phyloP scores from a whole-genome alignment of 306 rosid genomes.

The Delonix regia region DNA sequence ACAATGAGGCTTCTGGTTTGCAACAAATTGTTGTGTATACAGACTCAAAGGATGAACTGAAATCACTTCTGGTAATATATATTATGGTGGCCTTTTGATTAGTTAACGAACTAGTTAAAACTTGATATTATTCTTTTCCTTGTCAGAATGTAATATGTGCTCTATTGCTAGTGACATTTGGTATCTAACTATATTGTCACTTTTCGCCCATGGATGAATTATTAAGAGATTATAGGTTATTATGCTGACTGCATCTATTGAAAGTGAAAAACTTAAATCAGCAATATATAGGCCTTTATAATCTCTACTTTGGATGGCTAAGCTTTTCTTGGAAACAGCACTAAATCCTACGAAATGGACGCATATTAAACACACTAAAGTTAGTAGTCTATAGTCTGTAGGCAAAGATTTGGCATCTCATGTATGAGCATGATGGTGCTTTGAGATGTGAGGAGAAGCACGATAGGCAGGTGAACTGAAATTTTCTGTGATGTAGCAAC shows the following conservation, averaged over 20 bases:
- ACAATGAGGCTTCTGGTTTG: slow-evolving; percentile 53
- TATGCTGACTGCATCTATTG: slow-evolving; percentile 1
- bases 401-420: slow-evolving; percentile 31
- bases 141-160: slow-evolving; percentile 25
- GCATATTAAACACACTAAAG: slow-evolving; percentile 1
- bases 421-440: background rate
- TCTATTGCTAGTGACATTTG: slow-evolving; percentile 7
- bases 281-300: background rate
- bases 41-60: slow-evolving; percentile 70
- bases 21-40: slow-evolving; percentile 67
- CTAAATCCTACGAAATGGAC: slow-evolving; percentile 1
- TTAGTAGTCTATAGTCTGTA: background rate
- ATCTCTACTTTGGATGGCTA: slow-evolving; percentile 34
- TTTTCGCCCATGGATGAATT: background rate
- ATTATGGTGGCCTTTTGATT: background rate
- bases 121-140: slow-evolving; percentile 11
- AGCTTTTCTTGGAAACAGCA: background rate
- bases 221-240: background rate
- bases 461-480: background rate
- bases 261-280: slow-evolving; percentile 1
- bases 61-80: slow-evolving; percentile 69
- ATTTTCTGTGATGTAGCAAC: slow-evolving; percentile 14
- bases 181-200: slow-evolving; percentile 16
- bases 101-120: slow-evolving; percentile 8
- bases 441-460: slow-evolving; percentile 23